Percentiles rank a stretch among this genome's conserved stretches.
Conservation (phyloP, 257 asterid species). For the Ballota nigra region DNA sequence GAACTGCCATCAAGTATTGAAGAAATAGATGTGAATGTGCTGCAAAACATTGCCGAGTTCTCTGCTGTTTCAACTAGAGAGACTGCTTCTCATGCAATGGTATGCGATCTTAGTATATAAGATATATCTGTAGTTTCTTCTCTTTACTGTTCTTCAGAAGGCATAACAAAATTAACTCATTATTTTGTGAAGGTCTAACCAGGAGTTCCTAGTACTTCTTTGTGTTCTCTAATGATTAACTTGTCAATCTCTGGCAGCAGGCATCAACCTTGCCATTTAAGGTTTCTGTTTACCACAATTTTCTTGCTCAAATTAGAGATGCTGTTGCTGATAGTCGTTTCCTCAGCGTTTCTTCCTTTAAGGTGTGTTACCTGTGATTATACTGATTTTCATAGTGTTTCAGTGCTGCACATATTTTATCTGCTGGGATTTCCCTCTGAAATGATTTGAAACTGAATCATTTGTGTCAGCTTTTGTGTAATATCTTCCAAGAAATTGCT, state of each 20-base stretch:
- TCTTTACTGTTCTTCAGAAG: not conserved
- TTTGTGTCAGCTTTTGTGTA: constrained; percentile 54
- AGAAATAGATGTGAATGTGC: constrained; percentile 41
- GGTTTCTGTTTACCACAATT: constrained; percentile 55
- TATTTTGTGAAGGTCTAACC: not conserved
- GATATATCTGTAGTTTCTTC: not conserved
- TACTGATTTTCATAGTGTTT: constrained; percentile 5
- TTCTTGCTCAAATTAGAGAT: constrained; percentile 56
- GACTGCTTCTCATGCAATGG: constrained; percentile 35
- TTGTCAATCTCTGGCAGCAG: constrained; percentile 27
- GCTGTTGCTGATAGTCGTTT: constrained; percentile 55
- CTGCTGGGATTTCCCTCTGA: constrained; percentile 8
- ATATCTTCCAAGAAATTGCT: constrained; percentile 62
- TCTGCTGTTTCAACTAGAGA: constrained; percentile 26
- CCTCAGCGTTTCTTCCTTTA: constrained; percentile 53
- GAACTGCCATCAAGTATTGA: constrained; percentile 46
- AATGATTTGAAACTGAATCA: constrained; percentile 23
- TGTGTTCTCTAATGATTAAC: constrained; percentile 1
- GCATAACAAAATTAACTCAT: not conserved
- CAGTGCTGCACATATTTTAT: not conserved
- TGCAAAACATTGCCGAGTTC: constrained; percentile 40
- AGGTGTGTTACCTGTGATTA: constrained; percentile 34
- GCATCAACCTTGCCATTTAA: constrained; percentile 47
- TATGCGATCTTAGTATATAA: constrained; percentile 23
- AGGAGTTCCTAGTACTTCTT: not conserved